phyloP scores from a whole-genome alignment of 2,329 filamentous ascomycete species.

The Penicillium brasilianum region DNA sequence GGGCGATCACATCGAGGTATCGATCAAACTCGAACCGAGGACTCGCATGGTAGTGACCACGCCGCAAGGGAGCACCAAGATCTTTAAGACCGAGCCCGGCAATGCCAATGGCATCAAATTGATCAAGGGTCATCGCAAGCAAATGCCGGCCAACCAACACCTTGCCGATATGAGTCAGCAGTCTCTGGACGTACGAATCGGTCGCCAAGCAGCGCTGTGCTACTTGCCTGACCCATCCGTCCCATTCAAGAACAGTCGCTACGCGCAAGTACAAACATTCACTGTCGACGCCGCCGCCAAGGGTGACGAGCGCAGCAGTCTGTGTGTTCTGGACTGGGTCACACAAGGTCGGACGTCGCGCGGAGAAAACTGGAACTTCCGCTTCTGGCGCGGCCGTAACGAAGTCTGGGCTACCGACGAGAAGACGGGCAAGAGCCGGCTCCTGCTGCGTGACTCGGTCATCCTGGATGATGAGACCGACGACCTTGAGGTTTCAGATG shows the following conservation, averaged over 20 bases:
- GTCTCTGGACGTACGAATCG: conserved; percentile 55
- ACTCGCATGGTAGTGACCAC: conserved; percentile 69
- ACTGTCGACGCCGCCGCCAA: conserved; percentile 55
- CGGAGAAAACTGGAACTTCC: conserved; percentile 87
- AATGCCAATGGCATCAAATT: conserved; percentile 26
- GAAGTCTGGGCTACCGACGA: conserved; percentile 64
- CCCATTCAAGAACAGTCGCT: conserved; percentile 82
- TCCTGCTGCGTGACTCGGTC: conserved; percentile 85
- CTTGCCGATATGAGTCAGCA: conserved; percentile 53
- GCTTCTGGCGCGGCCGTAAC: conserved; percentile 79
- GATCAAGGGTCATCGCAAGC: conserved; percentile 34
- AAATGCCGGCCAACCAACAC: conserved; percentile 46
- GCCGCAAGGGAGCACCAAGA: conserved; percentile 83
- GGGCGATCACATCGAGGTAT: conserved; percentile 79
- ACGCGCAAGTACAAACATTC: conserved; percentile 84
- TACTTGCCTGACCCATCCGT: conserved; percentile 91
- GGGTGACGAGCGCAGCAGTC: conserved; percentile 52
- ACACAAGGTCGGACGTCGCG: conserved; percentile 82
- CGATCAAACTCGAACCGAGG: conserved; percentile 65
- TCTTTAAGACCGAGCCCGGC: conserved; percentile 75
- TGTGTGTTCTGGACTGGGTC: conserved; percentile 94
- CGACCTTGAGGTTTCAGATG: conserved; percentile 22
- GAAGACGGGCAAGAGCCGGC: conserved; percentile 54
- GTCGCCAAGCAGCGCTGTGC: conserved; percentile 57
- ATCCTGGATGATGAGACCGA: conserved; percentile 66